These are phyloP conservation scores for Fomitopsis pulvina DNA, from an alignment of 768 basidiomycete genomes.

Conservation along the genomic window DNA sequence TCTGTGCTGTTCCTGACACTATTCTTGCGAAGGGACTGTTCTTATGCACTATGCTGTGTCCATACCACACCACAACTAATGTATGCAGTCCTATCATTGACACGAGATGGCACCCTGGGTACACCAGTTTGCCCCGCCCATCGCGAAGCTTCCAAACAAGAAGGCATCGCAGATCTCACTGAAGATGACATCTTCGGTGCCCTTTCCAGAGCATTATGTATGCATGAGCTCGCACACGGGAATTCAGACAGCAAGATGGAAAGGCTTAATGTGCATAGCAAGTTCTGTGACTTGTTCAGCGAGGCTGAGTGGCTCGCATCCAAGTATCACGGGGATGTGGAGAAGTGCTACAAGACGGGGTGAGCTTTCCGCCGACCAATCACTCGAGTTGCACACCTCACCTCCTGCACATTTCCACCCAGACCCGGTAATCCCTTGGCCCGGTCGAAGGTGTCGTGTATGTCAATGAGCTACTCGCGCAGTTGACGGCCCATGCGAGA, in stretches of 20 bases:
- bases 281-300: conserved; percentile 69
- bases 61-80: too few relatives aligned
- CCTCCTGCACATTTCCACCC: neutral
- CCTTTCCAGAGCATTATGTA: conserved; percentile 70
- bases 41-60: too few relatives aligned
- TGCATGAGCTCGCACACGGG: conserved; percentile 18
- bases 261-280: conserved; percentile 34
- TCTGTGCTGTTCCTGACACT: too few relatives aligned
- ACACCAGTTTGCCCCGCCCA: conserved; percentile 43
- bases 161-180: conserved; percentile 55
- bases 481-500: conserved; percentile 68
- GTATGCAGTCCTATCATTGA: too few relatives aligned
- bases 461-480: conserved; percentile 79
- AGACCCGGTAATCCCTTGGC: conserved; percentile 68
- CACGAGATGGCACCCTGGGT: conserved; percentile 52
- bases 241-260: neutral
- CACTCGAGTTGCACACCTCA: too few relatives aligned
- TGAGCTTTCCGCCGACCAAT: conserved; percentile 31
- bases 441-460: conserved; percentile 82
- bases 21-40: too few relatives aligned
- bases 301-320: conserved; percentile 55
- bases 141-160: conserved; percentile 51
- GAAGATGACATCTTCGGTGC: conserved; percentile 55
- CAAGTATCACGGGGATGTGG: conserved; percentile 67
- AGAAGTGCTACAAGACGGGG: conserved; percentile 78